Percentiles rank a stretch among this genome's conserved stretches.
phyloP scores from a whole-genome alignment of 805 yeast genomes.

The Wilhelminamyces savonicus region DNA sequence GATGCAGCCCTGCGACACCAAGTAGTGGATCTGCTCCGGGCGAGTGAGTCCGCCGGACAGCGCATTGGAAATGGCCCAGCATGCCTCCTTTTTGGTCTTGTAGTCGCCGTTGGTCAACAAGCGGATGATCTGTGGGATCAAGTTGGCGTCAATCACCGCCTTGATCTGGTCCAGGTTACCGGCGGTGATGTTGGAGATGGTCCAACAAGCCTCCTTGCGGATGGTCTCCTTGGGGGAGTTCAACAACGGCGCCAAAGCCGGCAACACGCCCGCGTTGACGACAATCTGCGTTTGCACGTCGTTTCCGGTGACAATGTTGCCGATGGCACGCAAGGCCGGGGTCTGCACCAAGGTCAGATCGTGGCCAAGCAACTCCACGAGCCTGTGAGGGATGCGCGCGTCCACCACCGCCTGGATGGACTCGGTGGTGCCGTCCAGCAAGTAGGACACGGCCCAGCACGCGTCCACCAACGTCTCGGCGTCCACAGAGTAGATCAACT shows the following conservation, averaged over 20 bases:
- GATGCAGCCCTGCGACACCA: conserved; percentile 93
- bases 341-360: conserved; percentile 86
- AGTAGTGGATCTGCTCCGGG: conserved; percentile 90
- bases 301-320: conserved; percentile 96
- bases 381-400: conserved; percentile 88
- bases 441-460: conserved; percentile 96
- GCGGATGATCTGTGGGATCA: conserved; percentile 86
- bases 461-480: conserved; percentile 94
- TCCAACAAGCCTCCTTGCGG: conserved; percentile 98
- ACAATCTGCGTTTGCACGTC: conserved; percentile 94
- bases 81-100: conserved; percentile 96
- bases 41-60: conserved; percentile 89
- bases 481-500: conserved; percentile 84
- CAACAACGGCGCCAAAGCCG: conserved; percentile 75
- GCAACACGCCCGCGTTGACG: conserved; percentile 85
- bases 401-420: conserved; percentile 96
- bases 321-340: conserved; percentile 95
- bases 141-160: conserved; percentile 91
- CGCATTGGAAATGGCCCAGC: conserved; percentile 99
- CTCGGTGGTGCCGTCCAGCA: conserved; percentile 87
- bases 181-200: conserved; percentile 95
- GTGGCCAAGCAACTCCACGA: conserved; percentile 85
- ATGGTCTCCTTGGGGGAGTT: conserved; percentile 84
- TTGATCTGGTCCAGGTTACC: conserved; percentile 95
- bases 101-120: conserved; percentile 78